Base-by-base conservation (phyloP, 1,284 basidiomycete species). In the Fomitopsis schrenkii region DNA sequence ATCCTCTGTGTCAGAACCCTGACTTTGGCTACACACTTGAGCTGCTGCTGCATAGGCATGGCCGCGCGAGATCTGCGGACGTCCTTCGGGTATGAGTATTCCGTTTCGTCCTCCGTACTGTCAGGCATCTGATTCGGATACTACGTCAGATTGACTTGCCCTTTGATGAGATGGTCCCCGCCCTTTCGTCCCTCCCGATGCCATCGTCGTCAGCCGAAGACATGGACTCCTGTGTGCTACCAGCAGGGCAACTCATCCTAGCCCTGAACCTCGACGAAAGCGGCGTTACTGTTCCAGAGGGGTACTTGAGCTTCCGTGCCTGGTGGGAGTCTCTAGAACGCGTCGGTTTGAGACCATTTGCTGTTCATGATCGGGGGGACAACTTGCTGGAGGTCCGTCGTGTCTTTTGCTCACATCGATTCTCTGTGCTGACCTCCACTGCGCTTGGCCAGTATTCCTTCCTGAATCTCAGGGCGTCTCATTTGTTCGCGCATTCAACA, bases 161-260 rank as follows among this genome's bases (percentile, higher is more conserved):
- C 5, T 50, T 50, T 22, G 17, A 9, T 9, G 48, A 50, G 48
- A 50, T 22, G 14, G 28, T 33, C 28, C 14, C 12, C 30, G 48
- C 48, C 9, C 48, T 50, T 6, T 9, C 28, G 12, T 50, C 48
- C 12, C 48, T 50, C 6, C 48, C 48, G 2, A 15, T 26, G 9
- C 48, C 28, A 10, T 14, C 28, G 14, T 15, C 15, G 45, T 45
- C 44, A n/a, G 26, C 6, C 9, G 19, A 26, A 10, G 45, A 33
- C 28, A 14, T 30, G 9, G 48, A 30, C 15, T 14, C 48, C 15
- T 17, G 14, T 3, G 48, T 60, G 55, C 60, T 79, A 8, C 76
- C 74, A 3, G 68, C 76, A 60, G 74, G 71, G 15, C 74, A 78
- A 62, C 66, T 77, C 45, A 77, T 80, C 62, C 66, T 78, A 17